These are phyloP conservation scores for Crotalaria pallida DNA, from an alignment of 306 rosid species.

Conservation along the genomic window DNA sequence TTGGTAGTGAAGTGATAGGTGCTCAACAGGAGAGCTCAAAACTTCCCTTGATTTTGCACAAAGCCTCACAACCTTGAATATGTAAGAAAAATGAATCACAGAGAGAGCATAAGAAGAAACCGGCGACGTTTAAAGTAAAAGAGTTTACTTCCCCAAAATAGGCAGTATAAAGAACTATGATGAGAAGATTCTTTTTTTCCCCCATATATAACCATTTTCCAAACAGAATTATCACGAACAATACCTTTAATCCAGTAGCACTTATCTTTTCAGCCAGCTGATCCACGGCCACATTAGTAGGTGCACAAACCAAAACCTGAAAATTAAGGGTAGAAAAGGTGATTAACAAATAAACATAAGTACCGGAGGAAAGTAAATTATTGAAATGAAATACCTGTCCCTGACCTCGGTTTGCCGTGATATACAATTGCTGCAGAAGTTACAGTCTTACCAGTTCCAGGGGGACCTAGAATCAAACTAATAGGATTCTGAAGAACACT, in stretches of 20 bases:
- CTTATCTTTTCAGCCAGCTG: conserved; percentile 98
- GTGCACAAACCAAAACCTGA: conserved; percentile 98
- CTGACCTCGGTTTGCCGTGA: conserved; percentile 99
- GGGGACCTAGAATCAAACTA: conserved; percentile 99
- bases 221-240: not conserved
- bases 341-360: not conserved
- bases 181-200: not conserved
- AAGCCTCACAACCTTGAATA: conserved; percentile 85
- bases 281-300: conserved; percentile 95
- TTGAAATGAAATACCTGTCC: conserved; percentile 64
- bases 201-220: not conserved
- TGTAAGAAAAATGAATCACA: conserved; percentile 8
- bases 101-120: not conserved
- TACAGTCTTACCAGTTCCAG: conserved; percentile 98
- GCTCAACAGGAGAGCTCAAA: conserved; percentile 99
- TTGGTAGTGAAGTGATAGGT: conserved; percentile 97
- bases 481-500: conserved; percentile 98
- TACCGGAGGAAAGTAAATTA: not conserved
- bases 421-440: conserved; percentile 98
- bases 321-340: not conserved
- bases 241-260: conserved; percentile 96
- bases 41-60: conserved; percentile 99
- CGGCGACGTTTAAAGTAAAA: not conserved
- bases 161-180: not conserved
- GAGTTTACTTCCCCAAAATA: not conserved